These are phyloP conservation scores for Seiridium unicorne DNA, from an alignment of 2,329 filamentous ascomycete species.

Conservation along the genomic window DNA sequence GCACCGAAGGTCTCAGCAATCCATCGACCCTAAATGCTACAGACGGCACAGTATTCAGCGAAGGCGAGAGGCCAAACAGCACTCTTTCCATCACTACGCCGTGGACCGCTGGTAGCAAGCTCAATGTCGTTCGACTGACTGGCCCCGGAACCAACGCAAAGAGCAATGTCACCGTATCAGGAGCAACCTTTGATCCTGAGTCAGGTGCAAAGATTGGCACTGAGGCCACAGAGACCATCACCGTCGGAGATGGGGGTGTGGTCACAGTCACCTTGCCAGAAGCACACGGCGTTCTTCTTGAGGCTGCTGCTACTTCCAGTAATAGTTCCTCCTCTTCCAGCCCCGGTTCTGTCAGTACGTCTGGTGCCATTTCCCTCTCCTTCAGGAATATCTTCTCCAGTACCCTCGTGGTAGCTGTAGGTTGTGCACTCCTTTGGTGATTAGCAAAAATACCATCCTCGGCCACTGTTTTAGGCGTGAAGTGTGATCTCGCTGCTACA, in stretches of 20 bases:
- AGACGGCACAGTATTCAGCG: slow-evolving; percentile 26
- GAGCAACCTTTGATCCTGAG: slow-evolving; percentile 26
- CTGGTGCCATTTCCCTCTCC: not conserved
- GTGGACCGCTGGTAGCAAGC: slow-evolving; percentile 22
- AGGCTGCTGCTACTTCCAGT: slow-evolving; percentile 13
- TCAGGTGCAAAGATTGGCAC: slow-evolving; percentile 21
- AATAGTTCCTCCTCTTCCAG: not conserved
- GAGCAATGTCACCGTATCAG: slow-evolving; percentile 28
- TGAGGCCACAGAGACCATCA: slow-evolving; percentile 18
- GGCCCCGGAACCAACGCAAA: slow-evolving; percentile 34
- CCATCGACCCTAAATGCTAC: slow-evolving; percentile 30
- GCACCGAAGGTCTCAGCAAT: slow-evolving; percentile 30
- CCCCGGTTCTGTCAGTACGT: not conserved
- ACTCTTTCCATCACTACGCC: slow-evolving; percentile 26
- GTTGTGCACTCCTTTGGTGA: not conserved
- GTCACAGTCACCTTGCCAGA: slow-evolving; percentile 22
- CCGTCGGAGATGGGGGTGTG: slow-evolving; percentile 23
- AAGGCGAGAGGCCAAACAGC: slow-evolving; percentile 22
- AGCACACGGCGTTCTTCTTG: slow-evolving; percentile 30
- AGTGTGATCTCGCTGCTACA: too few species aligned
- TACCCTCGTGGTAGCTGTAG: not conserved
- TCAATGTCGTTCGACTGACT: slow-evolving; percentile 23
- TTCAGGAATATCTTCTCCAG: not conserved
- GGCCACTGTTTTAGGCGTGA: too few species aligned
- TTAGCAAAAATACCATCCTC: not conserved